These are phyloP conservation scores for Xerocomus brunneocitrinus DNA, from an alignment of 768 basidiomycete species.

Conservation along the genomic window DNA sequence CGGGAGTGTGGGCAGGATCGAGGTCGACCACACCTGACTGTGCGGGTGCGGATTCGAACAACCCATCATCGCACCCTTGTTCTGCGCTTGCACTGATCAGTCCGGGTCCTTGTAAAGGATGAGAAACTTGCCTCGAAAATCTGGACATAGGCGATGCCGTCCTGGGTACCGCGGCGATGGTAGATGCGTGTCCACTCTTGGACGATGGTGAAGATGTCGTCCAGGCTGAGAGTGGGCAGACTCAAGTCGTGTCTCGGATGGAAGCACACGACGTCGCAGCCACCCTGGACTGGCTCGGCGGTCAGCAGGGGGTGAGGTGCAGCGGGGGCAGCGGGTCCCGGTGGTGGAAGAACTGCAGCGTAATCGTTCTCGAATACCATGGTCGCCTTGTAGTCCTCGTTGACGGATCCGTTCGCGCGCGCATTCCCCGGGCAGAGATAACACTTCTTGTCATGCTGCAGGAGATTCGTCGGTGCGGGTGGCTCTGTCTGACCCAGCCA, in stretches of 20 bases:
- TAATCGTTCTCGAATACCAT: constrained; percentile 80
- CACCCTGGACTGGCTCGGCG: constrained; percentile 67
- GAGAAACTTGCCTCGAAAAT: constrained; percentile 70
- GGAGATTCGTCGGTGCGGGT: constrained; percentile 48
- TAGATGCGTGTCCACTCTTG: constrained; percentile 72
- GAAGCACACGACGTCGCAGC: constrained; percentile 87
- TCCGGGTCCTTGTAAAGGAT: neutral
- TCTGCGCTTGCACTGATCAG: constrained; percentile 39
- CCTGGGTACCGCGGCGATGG: constrained; percentile 49
- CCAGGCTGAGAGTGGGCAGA: constrained; percentile 55
- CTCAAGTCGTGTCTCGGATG: constrained; percentile 85
- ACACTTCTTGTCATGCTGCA: constrained; percentile 65
- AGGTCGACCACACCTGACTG: constrained; percentile 84
- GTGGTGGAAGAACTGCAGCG: constrained; percentile 67
- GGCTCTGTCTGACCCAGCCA: constrained; percentile 87
- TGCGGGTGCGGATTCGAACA: constrained; percentile 94
- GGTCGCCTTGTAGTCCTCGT: constrained; percentile 63
- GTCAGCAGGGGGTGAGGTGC: constrained; percentile 58
- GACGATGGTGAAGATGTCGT: constrained; percentile 62
- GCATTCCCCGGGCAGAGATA: constrained; percentile 87
- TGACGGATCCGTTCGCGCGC: constrained; percentile 65
- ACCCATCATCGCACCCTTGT: constrained; percentile 93
- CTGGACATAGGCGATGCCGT: constrained; percentile 78
- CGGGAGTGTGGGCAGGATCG: constrained; percentile 65
- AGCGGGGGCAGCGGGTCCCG: constrained; percentile 49